These are phyloP conservation scores for Aspergillus ochraceoroseus DNA, from an alignment of 2,329 filamentous ascomycete genomes.

Conservation along the genomic window DNA sequence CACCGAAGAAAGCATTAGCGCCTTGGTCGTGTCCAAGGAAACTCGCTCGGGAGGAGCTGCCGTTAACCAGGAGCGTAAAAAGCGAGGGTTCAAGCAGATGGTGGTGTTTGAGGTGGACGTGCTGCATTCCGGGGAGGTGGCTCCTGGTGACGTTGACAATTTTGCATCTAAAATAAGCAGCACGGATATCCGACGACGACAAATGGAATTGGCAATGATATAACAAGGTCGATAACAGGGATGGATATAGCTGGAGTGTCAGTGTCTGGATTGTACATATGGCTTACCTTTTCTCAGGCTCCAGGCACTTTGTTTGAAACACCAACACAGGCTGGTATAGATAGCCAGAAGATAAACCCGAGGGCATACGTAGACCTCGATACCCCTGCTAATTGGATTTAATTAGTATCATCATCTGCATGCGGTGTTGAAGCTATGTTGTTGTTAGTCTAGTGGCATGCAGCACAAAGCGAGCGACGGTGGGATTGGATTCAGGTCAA, in stretches of 20 bases:
- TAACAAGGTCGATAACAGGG: constrained; percentile 11
- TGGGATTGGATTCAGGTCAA: too few species aligned
- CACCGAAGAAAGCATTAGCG: constrained; percentile 70
- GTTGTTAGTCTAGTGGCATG: too few species aligned
- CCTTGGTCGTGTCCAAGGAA: constrained; percentile 81
- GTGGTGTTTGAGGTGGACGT: constrained; percentile 88
- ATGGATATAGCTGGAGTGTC: constrained; percentile 9
- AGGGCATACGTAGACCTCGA: constrained; percentile 3
- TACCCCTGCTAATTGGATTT: neutral
- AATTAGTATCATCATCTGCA: neutral
- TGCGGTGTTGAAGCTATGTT: neutral
- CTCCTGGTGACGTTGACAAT: constrained; percentile 48
- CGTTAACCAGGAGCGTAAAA: constrained; percentile 75
- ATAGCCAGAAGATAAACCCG: neutral
- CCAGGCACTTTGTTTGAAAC: constrained; percentile 2
- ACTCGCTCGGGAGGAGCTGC: constrained; percentile 76
- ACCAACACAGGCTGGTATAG: neutral
- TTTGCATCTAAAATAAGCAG: constrained; percentile 88
- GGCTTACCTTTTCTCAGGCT: too few species aligned
- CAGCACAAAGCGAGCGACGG: too few species aligned
- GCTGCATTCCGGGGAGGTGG: constrained; percentile 61
- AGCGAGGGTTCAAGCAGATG: constrained; percentile 69
- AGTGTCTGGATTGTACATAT: neutral
- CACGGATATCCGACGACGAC: constrained; percentile 67
- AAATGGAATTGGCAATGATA: constrained; percentile 37